Evolutionary conservation across 169 alveolate genomes (phyloP).

Genomic region (Eimeria mitis): DNA sequence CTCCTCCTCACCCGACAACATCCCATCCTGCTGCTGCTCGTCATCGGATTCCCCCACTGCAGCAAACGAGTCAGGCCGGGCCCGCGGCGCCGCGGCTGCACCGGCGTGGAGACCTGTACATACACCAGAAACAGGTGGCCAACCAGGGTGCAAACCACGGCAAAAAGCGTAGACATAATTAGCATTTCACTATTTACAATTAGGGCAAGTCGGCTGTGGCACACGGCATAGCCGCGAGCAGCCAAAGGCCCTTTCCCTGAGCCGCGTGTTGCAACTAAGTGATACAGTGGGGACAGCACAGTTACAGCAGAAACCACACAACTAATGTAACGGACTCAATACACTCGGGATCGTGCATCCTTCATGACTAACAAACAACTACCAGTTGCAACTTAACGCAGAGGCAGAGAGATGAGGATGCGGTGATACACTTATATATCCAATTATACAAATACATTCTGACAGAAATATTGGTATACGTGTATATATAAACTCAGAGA

Average conservation of each 20-base stretch:
- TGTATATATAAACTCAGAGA: background rate
- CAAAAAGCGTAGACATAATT: background rate
- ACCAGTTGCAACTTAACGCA: too few relatives aligned
- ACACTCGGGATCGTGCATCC: background rate
- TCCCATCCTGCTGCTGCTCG: constrained; percentile 9
- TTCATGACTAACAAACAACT: background rate
- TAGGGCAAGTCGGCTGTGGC: too few relatives aligned
- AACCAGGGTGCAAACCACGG: background rate
- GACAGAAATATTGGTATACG: background rate
- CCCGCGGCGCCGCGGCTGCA: constrained; percentile 35
- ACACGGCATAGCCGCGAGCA: background rate
- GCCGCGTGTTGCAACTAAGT: background rate
- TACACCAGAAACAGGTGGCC: background rate
- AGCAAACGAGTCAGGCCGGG: constrained; percentile 54
- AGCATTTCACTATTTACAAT: too few relatives aligned
- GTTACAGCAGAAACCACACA: background rate
- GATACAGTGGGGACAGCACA: background rate
- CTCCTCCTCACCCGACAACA: constrained; percentile 13
- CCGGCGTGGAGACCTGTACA: background rate
- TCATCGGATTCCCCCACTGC: constrained; percentile 55
- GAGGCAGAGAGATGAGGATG: too few relatives aligned
- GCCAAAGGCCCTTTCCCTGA: background rate
- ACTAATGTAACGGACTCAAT: background rate
- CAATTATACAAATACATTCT: too few relatives aligned
- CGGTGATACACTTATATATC: too few relatives aligned